Conservation (phyloP, 495 filamentous ascomycete genomes). For the Aspergillus nanangensis region DNA sequence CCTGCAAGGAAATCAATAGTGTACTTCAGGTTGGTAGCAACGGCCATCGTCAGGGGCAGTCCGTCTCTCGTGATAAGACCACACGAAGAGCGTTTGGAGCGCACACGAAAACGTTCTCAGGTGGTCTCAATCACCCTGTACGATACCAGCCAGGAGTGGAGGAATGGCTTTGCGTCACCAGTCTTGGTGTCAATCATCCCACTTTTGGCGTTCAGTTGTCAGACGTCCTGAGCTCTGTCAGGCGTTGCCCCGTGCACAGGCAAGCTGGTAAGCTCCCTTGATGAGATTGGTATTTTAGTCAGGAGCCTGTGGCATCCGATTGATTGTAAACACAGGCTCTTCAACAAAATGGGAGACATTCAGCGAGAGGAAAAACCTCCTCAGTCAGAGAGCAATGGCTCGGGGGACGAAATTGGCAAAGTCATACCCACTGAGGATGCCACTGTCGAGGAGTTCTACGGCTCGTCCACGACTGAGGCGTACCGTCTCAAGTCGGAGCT, state of each 20-base stretch:
- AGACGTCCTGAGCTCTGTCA: neutral
- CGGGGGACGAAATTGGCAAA: constrained; percentile 13
- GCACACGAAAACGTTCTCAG: too few species aligned
- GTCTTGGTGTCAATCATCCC: neutral
- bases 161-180: neutral
- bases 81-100: too few species aligned
- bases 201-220: neutral
- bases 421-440: constrained; percentile 16
- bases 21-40: too few species aligned
- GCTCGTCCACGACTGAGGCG: constrained; percentile 24
- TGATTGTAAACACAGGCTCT: neutral
- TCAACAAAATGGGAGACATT: constrained; percentile 17
- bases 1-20: too few species aligned
- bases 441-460: constrained; percentile 26
- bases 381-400: neutral
- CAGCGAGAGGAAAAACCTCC: constrained; percentile 6
- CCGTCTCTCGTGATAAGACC: too few species aligned
- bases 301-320: neutral
- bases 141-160: neutral
- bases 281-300: neutral
- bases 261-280: neutral
- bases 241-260: neutral
- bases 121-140: too few species aligned
- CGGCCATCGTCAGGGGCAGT: too few species aligned
- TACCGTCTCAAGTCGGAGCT: constrained; percentile 33